phyloP scores from a whole-genome alignment of 2,329 filamentous ascomycete species.

The Neonectria hederae region DNA sequence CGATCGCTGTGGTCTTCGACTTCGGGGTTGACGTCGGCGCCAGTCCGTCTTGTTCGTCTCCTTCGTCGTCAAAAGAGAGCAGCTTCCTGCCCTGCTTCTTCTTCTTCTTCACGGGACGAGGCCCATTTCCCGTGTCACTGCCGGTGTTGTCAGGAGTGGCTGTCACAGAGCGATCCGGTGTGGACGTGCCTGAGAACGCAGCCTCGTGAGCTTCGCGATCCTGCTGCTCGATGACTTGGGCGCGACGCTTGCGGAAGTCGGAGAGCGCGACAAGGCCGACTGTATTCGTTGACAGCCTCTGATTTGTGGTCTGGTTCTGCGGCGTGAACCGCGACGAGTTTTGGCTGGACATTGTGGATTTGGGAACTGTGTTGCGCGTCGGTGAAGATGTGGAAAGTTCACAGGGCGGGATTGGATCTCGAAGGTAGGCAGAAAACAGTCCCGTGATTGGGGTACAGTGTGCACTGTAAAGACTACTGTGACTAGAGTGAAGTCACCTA shows the following conservation, averaged over 20 bases:
- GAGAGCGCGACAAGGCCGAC: slow-evolving; percentile 91
- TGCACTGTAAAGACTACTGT: background rate
- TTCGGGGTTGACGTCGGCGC: slow-evolving; percentile 43
- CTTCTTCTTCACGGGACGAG: slow-evolving; percentile 46
- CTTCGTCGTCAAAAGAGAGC: slow-evolving; percentile 74
- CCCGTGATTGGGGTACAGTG: slow-evolving; percentile 17
- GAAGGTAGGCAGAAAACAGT: background rate
- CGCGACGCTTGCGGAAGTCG: slow-evolving; percentile 95
- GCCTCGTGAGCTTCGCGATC: slow-evolving; percentile 80
- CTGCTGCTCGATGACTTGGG: slow-evolving; percentile 91
- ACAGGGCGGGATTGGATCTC: background rate
- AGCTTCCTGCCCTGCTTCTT: slow-evolving; percentile 58
- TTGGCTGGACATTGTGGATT: slow-evolving; percentile 52
- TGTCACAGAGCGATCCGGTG: slow-evolving; percentile 60
- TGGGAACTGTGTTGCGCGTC: background rate
- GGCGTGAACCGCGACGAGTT: slow-evolving; percentile 72
- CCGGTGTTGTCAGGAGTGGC: slow-evolving; percentile 57
- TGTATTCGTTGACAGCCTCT: slow-evolving; percentile 84
- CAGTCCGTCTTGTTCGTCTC: slow-evolving; percentile 61
- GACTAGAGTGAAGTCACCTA: background rate
- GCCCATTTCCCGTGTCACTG: slow-evolving; percentile 45
- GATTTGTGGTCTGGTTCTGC: slow-evolving; percentile 79
- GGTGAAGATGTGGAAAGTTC: background rate
- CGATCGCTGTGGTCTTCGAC: slow-evolving; percentile 49
- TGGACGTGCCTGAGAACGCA: slow-evolving; percentile 57